phyloP scores from a whole-genome alignment of 2,329 filamentous ascomycete species.

The Fusarium odoratissimum region DNA sequence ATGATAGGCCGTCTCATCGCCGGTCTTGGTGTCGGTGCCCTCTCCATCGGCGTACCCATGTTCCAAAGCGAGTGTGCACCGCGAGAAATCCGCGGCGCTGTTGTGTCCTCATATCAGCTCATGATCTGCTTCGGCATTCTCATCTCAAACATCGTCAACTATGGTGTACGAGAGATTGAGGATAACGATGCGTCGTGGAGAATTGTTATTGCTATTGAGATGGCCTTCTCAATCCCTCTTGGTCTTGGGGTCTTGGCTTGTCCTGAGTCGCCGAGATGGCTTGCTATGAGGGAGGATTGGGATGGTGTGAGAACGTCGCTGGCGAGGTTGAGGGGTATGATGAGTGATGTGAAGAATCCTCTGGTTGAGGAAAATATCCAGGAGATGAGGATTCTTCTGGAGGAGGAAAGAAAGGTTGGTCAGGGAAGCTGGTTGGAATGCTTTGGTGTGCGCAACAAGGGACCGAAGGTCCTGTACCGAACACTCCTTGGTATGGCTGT shows the following conservation, averaged over 20 bases:
- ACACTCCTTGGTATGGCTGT: constrained; percentile 71
- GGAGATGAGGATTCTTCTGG: constrained; percentile 63
- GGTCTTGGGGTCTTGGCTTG: constrained; percentile 64
- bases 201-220: constrained; percentile 69
- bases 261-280: constrained; percentile 69
- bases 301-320: constrained; percentile 61
- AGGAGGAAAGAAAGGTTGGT: constrained; percentile 58
- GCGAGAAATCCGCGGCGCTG: constrained; percentile 71
- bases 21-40: constrained; percentile 74
- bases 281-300: constrained; percentile 61
- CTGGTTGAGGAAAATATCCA: constrained; percentile 63
- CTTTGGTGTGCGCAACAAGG: constrained; percentile 63
- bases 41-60: constrained; percentile 74
- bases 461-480: constrained; percentile 71
- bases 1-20: constrained; percentile 74
- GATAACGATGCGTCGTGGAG: constrained; percentile 65
- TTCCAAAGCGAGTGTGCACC: constrained; percentile 74
- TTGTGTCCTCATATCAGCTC: constrained; percentile 76
- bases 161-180: constrained; percentile 58
- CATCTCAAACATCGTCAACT: constrained; percentile 66
- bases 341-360: constrained; percentile 57
- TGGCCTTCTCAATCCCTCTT: constrained; percentile 63
- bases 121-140: constrained; percentile 79
- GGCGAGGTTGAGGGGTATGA: constrained; percentile 63
- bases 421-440: constrained; percentile 68